A percentile compares a stretch with the other conserved stretches of the same genome.
These are phyloP conservation scores for Carex pumila DNA, from an alignment of 176 grass and related monocot species.

Conservation along the genomic window DNA sequence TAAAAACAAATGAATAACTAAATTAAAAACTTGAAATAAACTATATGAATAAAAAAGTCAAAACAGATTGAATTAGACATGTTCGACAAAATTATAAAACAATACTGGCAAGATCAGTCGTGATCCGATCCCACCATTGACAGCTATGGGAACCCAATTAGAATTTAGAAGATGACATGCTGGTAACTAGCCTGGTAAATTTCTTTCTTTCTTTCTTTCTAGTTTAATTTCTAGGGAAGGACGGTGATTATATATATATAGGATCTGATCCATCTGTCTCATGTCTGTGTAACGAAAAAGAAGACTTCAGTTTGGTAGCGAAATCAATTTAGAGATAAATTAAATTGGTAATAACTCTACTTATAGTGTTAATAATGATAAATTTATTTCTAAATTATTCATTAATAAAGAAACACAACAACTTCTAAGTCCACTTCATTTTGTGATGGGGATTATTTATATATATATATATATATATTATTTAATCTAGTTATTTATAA, in stretches of 20 bases:
- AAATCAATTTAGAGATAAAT: not conserved
- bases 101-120: too few species aligned
- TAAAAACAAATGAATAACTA: too few species aligned
- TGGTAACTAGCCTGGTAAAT: not conserved
- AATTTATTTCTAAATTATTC: not conserved
- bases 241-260: not conserved
- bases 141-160: not conserved
- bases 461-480: not conserved
- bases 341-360: not conserved
- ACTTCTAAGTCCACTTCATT: not conserved
- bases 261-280: not conserved
- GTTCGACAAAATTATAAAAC: too few species aligned
- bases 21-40: too few species aligned
- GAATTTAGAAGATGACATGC: not conserved
- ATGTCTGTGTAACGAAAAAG: not conserved
- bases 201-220: too few species aligned
- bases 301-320: not conserved
- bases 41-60: too few species aligned
- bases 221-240: too few species aligned
- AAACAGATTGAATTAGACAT: too few species aligned
- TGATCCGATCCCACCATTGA: too few species aligned
- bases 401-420: not conserved
- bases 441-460: not conserved
- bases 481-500: not conserved
- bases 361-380: not conserved